Evolutionary conservation across 805 yeast species (phyloP).

Genomic region (Myxozyma kluyveri): DNA sequence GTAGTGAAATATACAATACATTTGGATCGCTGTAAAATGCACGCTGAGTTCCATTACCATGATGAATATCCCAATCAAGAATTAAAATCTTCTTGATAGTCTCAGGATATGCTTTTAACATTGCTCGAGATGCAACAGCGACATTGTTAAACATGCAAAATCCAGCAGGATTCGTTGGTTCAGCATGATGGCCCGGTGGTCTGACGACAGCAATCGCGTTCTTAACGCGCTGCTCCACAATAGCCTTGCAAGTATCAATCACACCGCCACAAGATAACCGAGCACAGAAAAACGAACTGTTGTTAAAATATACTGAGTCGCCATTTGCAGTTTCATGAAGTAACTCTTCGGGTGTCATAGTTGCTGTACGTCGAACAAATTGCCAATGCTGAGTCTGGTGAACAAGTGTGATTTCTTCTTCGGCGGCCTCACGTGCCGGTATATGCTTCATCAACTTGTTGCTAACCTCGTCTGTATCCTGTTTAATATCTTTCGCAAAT

Average conservation of each 20-base stretch:
- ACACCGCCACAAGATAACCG: conserved; percentile 94
- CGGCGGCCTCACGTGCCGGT: conserved; percentile 84
- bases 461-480: conserved; percentile 74
- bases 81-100: conserved; percentile 78
- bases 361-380: conserved; percentile 69
- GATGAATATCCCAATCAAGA: conserved; percentile 98
- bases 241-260: conserved; percentile 93
- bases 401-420: conserved; percentile 80
- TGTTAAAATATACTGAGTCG: conserved; percentile 92
- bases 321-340: conserved; percentile 83
- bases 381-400: conserved; percentile 79
- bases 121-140: conserved; percentile 90
- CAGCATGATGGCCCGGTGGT: conserved; percentile 99
- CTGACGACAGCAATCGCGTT: conserved; percentile 92
- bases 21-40: conserved; percentile 86
- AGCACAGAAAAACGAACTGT: conserved; percentile 83
- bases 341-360: conserved; percentile 73
- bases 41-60: conserved; percentile 97
- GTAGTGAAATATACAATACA: conserved; percentile 86
- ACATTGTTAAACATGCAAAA: conserved; percentile 95
- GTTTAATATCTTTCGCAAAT: conserved; percentile 49
- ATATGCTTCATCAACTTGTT: conserved; percentile 75
- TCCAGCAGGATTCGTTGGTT: conserved; percentile 96
- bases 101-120: conserved; percentile 80
- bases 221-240: conserved; percentile 86